Evolutionary conservation across 495 filamentous ascomycete species (phyloP), one percentile per base, ranked within the genome.

Genomic region (Aspergillus sclerotioniger): DNA sequence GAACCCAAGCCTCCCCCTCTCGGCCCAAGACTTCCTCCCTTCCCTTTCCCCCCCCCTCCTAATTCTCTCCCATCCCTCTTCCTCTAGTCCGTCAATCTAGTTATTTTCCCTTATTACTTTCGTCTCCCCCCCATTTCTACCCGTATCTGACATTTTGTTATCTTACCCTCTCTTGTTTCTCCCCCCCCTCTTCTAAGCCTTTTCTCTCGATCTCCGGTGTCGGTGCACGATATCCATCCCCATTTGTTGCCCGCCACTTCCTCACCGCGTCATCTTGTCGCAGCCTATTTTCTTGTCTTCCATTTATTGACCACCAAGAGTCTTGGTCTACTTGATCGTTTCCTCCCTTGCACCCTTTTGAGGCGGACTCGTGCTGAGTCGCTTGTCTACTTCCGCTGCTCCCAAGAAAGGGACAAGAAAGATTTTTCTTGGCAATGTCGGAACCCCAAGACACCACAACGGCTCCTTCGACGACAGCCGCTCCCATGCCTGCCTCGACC

Each of bases 371-470:
- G 53, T 60, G 31, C 28, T 60, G 52, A 51, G 46, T 49, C 35
- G 20, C 53, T 21, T 53, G 12, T 56, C 28, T 59, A 46, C 56
- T 56, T 62, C 64, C 67, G 62, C 62, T 60, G 50, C 37, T 45
- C 49, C 62, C 67, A 64, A 67, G 62, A 64, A 51, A 63, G 55
- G 54, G 62, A 64, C 59, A 65, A 67, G 62, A 61, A 56, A 59
- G 25, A 50, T 20, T 62, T 62, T 62, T 64, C 64, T 70, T 70
- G 67, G 67, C 66, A 63, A 67, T 67, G 64, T 67, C 64, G 67
- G 67, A 67, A 62, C 53, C 52, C 58, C 64, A 67, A 62, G 64
- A 63, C 59, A 60, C 56, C 43, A 65, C 59, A 16, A 51, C 58
- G 39, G 37, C 62, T 51, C 47, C 47, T 50, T 53, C 61, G 35